These are phyloP conservation scores for Bacterosira constricta DNA, from an alignment of 108 stramenopile genomes.

Conservation along the genomic window DNA sequence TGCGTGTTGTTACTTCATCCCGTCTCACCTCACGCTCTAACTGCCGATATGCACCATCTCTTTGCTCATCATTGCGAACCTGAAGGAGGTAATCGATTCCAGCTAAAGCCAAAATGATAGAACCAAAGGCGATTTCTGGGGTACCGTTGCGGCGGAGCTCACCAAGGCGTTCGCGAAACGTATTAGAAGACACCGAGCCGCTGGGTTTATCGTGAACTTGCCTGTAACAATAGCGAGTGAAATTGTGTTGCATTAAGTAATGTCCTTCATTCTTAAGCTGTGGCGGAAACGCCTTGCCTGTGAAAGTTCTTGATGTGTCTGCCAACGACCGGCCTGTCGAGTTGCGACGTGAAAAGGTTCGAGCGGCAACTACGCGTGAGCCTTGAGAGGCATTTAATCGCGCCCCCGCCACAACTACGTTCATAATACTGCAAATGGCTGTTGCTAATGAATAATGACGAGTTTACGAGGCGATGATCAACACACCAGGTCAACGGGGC, in stretches of 20 bases:
- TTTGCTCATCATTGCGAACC: slow-evolving; percentile 22
- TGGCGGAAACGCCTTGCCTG: background rate
- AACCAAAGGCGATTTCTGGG: slow-evolving; percentile 45
- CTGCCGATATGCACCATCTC: slow-evolving; percentile 11
- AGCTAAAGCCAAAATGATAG: slow-evolving; percentile 23
- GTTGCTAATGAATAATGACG: too few species aligned
- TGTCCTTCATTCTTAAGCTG: background rate
- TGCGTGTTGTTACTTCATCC: slow-evolving; percentile 27
- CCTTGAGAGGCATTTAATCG: background rate
- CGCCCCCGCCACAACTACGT: too few species aligned
- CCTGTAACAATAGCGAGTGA: background rate
- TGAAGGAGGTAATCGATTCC: slow-evolving; percentile 43
- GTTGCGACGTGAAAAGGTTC: background rate
- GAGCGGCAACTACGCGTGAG: background rate
- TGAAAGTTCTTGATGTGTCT: background rate
- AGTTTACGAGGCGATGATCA: too few species aligned
- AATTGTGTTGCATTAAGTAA: background rate
- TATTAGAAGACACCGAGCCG: background rate
- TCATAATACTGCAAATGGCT: too few species aligned
- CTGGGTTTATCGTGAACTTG: background rate
- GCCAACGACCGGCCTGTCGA: background rate
- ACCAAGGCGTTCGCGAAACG: slow-evolving; percentile 19
- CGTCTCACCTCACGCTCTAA: slow-evolving; percentile 26
- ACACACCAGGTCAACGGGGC: too few species aligned
- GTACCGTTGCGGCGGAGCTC: slow-evolving; percentile 39